Evolutionary conservation across 257 asterid species (phyloP).

Genomic region (Cinchona pubescens): DNA sequence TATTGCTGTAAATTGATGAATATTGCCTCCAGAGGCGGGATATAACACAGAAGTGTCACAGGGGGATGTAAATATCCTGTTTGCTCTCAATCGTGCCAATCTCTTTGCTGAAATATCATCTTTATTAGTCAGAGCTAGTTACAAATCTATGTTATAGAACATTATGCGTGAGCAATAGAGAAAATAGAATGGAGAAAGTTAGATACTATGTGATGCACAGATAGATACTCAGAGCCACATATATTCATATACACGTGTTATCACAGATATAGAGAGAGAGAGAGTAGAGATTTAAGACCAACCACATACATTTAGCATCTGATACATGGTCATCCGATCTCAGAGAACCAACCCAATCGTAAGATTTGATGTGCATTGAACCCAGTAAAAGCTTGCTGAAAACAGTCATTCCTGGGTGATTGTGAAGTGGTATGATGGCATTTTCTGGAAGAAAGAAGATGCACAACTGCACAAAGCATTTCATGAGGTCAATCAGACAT

Average conservation of each 20-base stretch:
- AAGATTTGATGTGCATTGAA: slow-evolving; percentile 76
- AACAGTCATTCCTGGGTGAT: slow-evolving; percentile 90
- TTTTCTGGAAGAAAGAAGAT: slow-evolving; percentile 65
- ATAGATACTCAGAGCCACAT: not conserved
- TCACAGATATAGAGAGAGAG: not conserved
- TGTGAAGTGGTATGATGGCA: slow-evolving; percentile 84
- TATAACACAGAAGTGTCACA: slow-evolving; percentile 64
- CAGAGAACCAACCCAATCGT: slow-evolving; percentile 57
- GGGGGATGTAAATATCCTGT: slow-evolving; percentile 51
- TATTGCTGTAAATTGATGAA: slow-evolving; percentile 72
- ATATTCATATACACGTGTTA: not conserved
- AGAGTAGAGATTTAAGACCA: no score
- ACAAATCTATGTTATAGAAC: not conserved
- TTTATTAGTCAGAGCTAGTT: not conserved
- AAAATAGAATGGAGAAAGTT: not conserved
- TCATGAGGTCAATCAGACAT: not conserved
- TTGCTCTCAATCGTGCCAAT: slow-evolving; percentile 56
- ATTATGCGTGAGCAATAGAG: not conserved
- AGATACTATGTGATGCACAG: no score
- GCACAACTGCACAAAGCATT: slow-evolving; percentile 50
- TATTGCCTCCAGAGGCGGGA: slow-evolving; percentile 91
- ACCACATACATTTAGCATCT: slow-evolving; percentile 39
- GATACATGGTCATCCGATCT: slow-evolving; percentile 12
- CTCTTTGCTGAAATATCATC: slow-evolving; percentile 36
- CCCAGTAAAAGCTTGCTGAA: slow-evolving; percentile 84